These are phyloP conservation scores for Hymenoscyphus infarciens DNA, from an alignment of 2,329 filamentous ascomycete genomes.

Conservation along the genomic window DNA sequence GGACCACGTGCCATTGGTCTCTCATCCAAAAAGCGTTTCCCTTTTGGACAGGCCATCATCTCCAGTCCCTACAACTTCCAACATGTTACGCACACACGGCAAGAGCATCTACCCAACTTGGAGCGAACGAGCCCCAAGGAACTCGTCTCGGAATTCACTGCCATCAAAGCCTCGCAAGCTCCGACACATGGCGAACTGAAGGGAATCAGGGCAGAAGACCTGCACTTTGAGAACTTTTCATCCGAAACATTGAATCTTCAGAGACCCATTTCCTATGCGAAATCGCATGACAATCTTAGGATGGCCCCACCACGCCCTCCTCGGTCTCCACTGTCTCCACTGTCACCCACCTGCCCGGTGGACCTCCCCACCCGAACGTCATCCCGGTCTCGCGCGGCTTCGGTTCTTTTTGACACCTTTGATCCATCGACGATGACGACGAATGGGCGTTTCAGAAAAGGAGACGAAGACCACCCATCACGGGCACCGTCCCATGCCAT, in stretches of 20 bases:
- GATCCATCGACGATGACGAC: slow-evolving; percentile 38
- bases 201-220: slow-evolving; percentile 40
- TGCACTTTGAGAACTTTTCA: slow-evolving; percentile 49
- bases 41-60: slow-evolving; percentile 52
- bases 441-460: slow-evolving; percentile 44
- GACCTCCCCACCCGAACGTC: slow-evolving; percentile 52
- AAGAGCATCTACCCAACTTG: slow-evolving; percentile 44
- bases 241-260: slow-evolving; percentile 39
- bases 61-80: slow-evolving; percentile 66
- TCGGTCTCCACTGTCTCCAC: slow-evolving; percentile 45
- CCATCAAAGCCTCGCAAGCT: slow-evolving; percentile 38
- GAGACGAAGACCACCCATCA: slow-evolving; percentile 12
- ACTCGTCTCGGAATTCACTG: slow-evolving; percentile 44
- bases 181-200: slow-evolving; percentile 38
- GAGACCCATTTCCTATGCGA: slow-evolving; percentile 32
- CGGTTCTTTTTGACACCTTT: slow-evolving; percentile 42
- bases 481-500: slow-evolving; percentile 41
- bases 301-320: slow-evolving; percentile 48
- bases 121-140: slow-evolving; percentile 41
- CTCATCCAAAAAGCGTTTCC: slow-evolving; percentile 15
- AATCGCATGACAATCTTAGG: slow-evolving; percentile 41
- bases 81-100: slow-evolving; percentile 57
- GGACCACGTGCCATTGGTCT: slow-evolving; percentile 5
- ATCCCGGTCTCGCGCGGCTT: slow-evolving; percentile 52
- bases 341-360: slow-evolving; percentile 40